Evolutionary conservation across 116 monocot genomes (phyloP), one percentile per base, ranked within the genome.

Genomic region (Posidonia oceanica): DNA sequence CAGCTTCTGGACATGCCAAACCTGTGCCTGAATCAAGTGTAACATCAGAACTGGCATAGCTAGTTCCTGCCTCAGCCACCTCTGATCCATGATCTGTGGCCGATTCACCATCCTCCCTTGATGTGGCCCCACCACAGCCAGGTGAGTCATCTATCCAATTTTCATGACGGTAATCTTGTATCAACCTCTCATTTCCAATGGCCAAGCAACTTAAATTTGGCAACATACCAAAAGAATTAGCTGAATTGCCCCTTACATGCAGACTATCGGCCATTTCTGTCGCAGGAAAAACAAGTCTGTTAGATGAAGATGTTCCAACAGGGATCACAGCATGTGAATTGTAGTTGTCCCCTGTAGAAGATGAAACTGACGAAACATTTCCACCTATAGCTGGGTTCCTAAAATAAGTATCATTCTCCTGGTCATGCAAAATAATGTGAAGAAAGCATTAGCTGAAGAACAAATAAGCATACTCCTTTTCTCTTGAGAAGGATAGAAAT

Each of bases 41-140:
- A 21, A 72, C 40, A 39, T 80, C 88, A 17, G 94, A 87, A 69
- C 82, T 73, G 1, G 80, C 72, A 71, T 84, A 91, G 62, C 84
- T 86, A 39, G 86, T 84, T 4, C 88, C 87, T 4, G 81, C 85
- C 62, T 85, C 88, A 6, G 86, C 83, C 66, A 82, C 65, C 70
- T 77, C 80, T 18, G 85, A 90, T 70, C 80, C 74, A 39, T 75
- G 75, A 63, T 82, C 81, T 3, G 69, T 64, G 1, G 80, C 73
- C 71, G 81, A 87, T 51, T 78, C 87, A 15, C 74, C 71, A 39
- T 82, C 86, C 40, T 81, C 85, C 48, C 54, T 59, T 3, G 23
- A 38, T n/a, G 61, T 59, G 38, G 70, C 65, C 13, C 74, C 66
- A 14, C 73, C 68, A 37, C 37, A 63, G 29, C 71, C 75, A 11